These are phyloP conservation scores for Phytophthora colocasiae DNA, from an alignment of 352 stramenopile genomes.

Conservation along the genomic window DNA sequence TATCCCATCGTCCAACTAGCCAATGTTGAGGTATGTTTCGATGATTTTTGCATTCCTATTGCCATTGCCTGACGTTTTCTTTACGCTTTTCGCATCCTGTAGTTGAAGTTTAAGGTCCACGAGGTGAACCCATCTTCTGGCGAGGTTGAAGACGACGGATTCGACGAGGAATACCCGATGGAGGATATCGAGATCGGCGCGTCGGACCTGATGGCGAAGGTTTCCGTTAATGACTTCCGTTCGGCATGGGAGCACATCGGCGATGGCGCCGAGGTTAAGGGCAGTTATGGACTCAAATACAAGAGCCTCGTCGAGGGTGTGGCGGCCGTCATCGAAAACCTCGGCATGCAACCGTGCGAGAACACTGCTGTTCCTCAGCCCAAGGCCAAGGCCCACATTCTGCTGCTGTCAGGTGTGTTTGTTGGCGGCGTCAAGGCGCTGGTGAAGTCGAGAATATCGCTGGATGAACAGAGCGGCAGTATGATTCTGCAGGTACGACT, in stretches of 20 bases:
- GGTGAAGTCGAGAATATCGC: conserved; percentile 95
- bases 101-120: conserved; percentile 96
- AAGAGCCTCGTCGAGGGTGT: conserved; percentile 97
- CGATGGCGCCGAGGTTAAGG: conserved; percentile 95
- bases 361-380: conserved; percentile 90
- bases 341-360: conserved; percentile 98
- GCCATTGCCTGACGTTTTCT: conserved; percentile 3
- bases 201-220: conserved; percentile 98
- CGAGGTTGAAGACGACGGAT: conserved; percentile 91
- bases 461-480: conserved; percentile 90
- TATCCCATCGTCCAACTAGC: conserved; percentile 91
- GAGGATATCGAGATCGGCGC: conserved; percentile 96
- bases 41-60: background rate
- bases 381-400: conserved; percentile 95
- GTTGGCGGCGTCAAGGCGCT: conserved; percentile 95
- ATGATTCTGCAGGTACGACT: conserved; percentile 90
- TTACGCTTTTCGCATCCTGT: conserved; percentile 15
- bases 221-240: conserved; percentile 96
- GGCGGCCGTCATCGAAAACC: conserved; percentile 95
- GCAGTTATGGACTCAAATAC: conserved; percentile 97
- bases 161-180: conserved; percentile 98
- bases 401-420: conserved; percentile 97
- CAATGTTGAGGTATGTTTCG: conserved; percentile 82
- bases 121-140: conserved; percentile 96
- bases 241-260: conserved; percentile 96